Conservation (phyloP, 371 early-diverging fungal genomes). For the Saksenaea vasiformis region DNA sequence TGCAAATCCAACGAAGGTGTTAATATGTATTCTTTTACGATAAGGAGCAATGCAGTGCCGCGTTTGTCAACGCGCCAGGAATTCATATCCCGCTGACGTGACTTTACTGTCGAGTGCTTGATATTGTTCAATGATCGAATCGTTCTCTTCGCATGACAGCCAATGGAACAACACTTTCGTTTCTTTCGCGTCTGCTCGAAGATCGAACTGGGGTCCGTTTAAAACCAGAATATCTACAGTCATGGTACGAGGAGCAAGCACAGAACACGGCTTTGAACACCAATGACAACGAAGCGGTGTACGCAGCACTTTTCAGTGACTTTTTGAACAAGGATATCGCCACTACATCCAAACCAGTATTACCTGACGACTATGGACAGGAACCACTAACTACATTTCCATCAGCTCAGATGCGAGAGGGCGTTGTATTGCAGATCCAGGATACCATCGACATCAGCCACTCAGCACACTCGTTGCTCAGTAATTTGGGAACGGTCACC, state of each 20-base stretch:
- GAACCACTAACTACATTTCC: slow-evolving; percentile 25
- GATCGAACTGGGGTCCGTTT: slow-evolving; percentile 25
- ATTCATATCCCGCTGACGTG: background rate
- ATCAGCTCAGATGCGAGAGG: slow-evolving; percentile 16
- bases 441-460: slow-evolving; percentile 34
- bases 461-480: slow-evolving; percentile 31
- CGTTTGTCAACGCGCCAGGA: too few species aligned
- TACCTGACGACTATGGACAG: slow-evolving; percentile 20
- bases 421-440: slow-evolving; percentile 39
- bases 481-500: slow-evolving; percentile 18
- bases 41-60: too few species aligned
- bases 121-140: background rate
- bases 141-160: background rate
- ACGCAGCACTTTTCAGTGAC: slow-evolving; percentile 17
- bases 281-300: slow-evolving; percentile 17
- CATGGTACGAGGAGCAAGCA: slow-evolving; percentile 14
- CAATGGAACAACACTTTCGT: slow-evolving; percentile 14
- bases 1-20: too few species aligned
- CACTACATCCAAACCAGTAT: slow-evolving; percentile 27
- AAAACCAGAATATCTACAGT: slow-evolving; percentile 18
- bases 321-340: slow-evolving; percentile 30
- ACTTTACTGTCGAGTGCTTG: background rate
- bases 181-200: slow-evolving; percentile 21
- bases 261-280: background rate
- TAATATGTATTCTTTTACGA: too few species aligned